Base-by-base conservation (phyloP, 2,329 filamentous ascomycete species). In the Aureobasidium sp. region DNA sequence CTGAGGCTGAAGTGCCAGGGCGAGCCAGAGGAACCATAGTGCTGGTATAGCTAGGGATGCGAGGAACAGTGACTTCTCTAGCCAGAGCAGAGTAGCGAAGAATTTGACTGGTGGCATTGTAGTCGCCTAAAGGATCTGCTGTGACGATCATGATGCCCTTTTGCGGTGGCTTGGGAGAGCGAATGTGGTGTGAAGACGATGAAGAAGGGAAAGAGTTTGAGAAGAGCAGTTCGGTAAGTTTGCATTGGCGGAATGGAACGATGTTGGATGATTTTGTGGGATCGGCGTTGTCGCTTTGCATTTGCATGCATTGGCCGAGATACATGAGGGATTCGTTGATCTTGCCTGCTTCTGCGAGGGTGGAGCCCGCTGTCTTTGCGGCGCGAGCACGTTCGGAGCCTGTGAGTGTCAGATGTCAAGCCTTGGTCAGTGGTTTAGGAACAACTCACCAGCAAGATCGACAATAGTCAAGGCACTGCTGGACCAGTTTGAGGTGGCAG, bases 301-400 rank as follows among this genome's bases (percentile, higher is more conserved):
- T 93, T 72, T 97, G 93, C 68, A 99, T 82, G 72, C 94, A 99
- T 71, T 97, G 94, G 0, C 94, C 94, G 1, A 99, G 82, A 72
- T 97, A 97, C 94, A 99, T 99, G 71, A 99, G 78, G 70, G 90
- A 96, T 74, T 97, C 92, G 70, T 99, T 99, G 73, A 99, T 99
- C 77, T 97, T 97, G 59, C 94, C 94, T 39, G 93, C 94, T 77
- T 99, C 94, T 0, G 89, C 93, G 15, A 99, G 82, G 0, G 93
- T 97, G 3, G 91, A 87, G 13, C 94, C 94, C 0, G 91, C 89
- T 0, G 94, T 97, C 79, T 97, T 97, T 30, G 94, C 92, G 65
- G 94, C 91, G 63, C 92, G 84, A 15, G 93, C 93, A 63, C 94
- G 86, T 75, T 99, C 94, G 64, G 94, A 97, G 15, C 83, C 82